A percentile compares a stretch with the other conserved stretches of the same genome.
Evolutionary conservation across 1,284 basidiomycete genomes (phyloP).

Genomic region (Ustilago esculenta): DNA sequence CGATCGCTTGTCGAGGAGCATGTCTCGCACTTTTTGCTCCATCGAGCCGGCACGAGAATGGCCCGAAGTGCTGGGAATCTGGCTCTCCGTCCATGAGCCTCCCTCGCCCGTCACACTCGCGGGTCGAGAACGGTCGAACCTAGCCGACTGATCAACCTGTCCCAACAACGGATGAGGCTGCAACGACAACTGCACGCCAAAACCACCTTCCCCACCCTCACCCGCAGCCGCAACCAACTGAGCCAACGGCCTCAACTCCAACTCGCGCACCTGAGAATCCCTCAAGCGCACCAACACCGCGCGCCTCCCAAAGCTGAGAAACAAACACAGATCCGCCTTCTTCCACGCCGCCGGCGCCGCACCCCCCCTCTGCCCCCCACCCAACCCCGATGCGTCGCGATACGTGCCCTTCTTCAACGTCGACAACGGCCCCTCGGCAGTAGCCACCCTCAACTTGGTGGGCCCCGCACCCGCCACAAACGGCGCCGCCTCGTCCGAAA

Average conservation of each 20-base stretch:
- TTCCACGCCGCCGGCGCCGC: constrained; percentile 43
- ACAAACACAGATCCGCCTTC: constrained; percentile 48
- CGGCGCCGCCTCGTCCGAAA: constrained; percentile 13
- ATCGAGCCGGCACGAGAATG: constrained; percentile 28
- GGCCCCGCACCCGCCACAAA: constrained; percentile 5
- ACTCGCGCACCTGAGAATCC: constrained; percentile 52
- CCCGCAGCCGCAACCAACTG: constrained; percentile 19
- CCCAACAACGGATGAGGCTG: neutral
- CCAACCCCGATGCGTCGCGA: no score
- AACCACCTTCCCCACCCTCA: neutral
- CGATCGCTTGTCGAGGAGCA: constrained; percentile 23
- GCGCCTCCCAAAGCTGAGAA: constrained; percentile 52
- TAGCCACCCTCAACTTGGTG: constrained; percentile 31
- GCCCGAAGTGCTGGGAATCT: neutral
- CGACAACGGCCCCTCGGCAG: constrained; percentile 32
- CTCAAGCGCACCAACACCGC: constrained; percentile 51
- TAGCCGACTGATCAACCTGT: neutral
- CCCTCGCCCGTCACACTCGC: constrained; percentile 12
- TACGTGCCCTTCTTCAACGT: constrained; percentile 25
- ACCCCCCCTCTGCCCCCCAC: no score
- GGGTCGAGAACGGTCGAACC: constrained; percentile 14
- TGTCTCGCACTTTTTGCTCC: constrained; percentile 32
- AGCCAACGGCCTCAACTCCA: constrained; percentile 46
- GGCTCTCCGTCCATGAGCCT: constrained; percentile 1
- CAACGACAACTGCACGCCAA: constrained; percentile 19